Percentiles rank a stretch among this genome's conserved stretches.
These are phyloP conservation scores for Sphaerulina populicola DNA, from an alignment of 2,329 filamentous ascomycete genomes.

Conservation along the genomic window DNA sequence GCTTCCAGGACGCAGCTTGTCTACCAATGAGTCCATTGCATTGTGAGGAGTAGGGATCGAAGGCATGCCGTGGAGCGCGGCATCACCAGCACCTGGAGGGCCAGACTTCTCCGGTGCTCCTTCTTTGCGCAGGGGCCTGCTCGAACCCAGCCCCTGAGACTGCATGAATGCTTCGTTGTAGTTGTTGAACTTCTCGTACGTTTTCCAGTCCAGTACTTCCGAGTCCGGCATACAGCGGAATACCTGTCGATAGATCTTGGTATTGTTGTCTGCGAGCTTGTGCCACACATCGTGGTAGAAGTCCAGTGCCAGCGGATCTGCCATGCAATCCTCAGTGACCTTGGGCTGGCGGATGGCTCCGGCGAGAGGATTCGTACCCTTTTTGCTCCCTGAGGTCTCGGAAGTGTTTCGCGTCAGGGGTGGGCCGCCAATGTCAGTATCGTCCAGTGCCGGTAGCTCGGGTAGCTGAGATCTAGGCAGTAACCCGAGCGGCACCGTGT, in stretches of 20 bases:
- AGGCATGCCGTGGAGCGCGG: constrained; percentile 14
- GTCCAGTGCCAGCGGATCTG: constrained; percentile 68
- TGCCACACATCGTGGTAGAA: constrained; percentile 90
- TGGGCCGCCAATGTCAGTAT: constrained; percentile 74
- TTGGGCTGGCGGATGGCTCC: constrained; percentile 64
- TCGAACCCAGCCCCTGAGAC: constrained; percentile 49
- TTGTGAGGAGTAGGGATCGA: constrained; percentile 16
- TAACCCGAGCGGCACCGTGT: constrained; percentile 60
- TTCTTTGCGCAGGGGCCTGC: constrained; percentile 42
- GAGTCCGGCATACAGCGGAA: constrained; percentile 97
- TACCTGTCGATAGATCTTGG: constrained; percentile 82
- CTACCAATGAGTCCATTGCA: constrained; percentile 28
- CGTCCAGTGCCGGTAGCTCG: constrained; percentile 60
- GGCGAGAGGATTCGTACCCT: constrained; percentile 42
- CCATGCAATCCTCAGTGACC: constrained; percentile 88
- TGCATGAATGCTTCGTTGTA: constrained; percentile 73
- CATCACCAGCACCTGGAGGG: constrained; percentile 39
- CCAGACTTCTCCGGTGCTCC: constrained; percentile 43
- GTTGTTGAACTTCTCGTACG: constrained; percentile 75
- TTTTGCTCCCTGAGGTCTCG: constrained; percentile 30
- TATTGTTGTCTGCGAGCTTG: constrained; percentile 83
- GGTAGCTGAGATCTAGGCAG: constrained; percentile 62
- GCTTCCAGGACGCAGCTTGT: constrained; percentile 30
- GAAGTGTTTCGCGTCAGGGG: constrained; percentile 49
- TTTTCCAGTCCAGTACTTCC: constrained; percentile 84